Evolutionary conservation across 129 eudicot genomes (phyloP).

Genomic region (Rutidosis leptorrhynchoides): DNA sequence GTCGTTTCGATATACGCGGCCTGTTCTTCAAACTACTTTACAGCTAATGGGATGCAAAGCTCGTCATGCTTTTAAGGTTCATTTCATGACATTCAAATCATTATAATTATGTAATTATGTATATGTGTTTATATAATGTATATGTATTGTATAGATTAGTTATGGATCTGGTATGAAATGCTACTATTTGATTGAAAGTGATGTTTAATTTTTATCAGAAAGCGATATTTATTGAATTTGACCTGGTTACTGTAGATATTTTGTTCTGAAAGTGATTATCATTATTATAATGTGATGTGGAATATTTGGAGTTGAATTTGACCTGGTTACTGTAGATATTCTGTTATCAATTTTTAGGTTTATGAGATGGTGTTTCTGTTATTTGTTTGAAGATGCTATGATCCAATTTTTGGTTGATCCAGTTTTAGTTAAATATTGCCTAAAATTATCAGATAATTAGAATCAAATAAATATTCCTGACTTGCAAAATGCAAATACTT

Average conservation of each 20-base stretch:
- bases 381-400: neutral
- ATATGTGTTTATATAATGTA: neutral
- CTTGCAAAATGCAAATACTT: neutral
- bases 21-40: slow-evolving; percentile 80
- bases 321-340: neutral
- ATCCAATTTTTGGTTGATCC: slow-evolving; percentile 30
- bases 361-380: neutral
- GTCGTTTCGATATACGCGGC: slow-evolving; percentile 81
- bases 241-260: neutral
- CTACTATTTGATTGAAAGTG: slow-evolving; percentile 24
- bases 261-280: neutral
- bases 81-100: neutral
- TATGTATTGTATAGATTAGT: neutral
- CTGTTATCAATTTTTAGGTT: too few relatives aligned
- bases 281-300: neutral
- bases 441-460: neutral
- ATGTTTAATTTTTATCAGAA: slow-evolving; percentile 1
- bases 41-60: slow-evolving; percentile 98
- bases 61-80: slow-evolving; percentile 89
- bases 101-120: neutral
- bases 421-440: neutral
- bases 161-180: slow-evolving; percentile 1
- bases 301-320: neutral
- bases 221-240: neutral
- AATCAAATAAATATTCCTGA: neutral